Evolutionary conservation across 129 eudicot species (phyloP), one percentile per base, ranked within the genome.

Genomic region (Oenanthe sinensis): DNA sequence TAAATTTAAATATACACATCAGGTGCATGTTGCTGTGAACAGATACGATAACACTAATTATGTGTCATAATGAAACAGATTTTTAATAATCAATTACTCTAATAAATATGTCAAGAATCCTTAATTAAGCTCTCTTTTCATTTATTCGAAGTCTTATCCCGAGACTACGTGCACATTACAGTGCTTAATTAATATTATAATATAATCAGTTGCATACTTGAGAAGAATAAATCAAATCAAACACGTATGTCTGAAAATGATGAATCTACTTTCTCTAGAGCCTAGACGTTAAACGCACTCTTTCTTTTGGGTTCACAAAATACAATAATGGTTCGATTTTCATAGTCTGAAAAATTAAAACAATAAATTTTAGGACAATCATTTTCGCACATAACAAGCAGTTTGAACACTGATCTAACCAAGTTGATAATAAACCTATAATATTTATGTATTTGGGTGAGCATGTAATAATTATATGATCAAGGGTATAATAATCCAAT

Each of bases 241-340:
- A 60, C 68, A 60, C 68, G 68, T 22, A n/a, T n/a, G 68, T 60
- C 28, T 60, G 68, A 60, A 9, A n/a, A 24, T 60, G 68, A 60
- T 60, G 9, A 60, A 60, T 60, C 33, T 24, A 60, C 33, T n/a
- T 2, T 24, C 42, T 39, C 42, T 39, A 39, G 42, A 39, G 42
- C n/a, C 65, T 58, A 58, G 65, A 60, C 68, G 68, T 58, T 58
- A 60, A 9, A 24, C 36, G 68, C 68, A n/a, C 68, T 60, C 52
- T 60, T 9, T 8, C 68, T 60, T 60, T 24, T 60, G 68, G 58
- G 58, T 50, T 60, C n/a, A 24, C 24, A 24, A 60, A 3, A 3
- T 30, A 33, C 36, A 33, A 33, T 10, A 16, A 3, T 48, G 15
- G 33, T 60, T 13, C 33, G 30, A 3, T 58, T 2, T 58, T 58